Conservation (phyloP, 495 filamentous ascomycete species). For the Neurospora intermedia region DNA sequence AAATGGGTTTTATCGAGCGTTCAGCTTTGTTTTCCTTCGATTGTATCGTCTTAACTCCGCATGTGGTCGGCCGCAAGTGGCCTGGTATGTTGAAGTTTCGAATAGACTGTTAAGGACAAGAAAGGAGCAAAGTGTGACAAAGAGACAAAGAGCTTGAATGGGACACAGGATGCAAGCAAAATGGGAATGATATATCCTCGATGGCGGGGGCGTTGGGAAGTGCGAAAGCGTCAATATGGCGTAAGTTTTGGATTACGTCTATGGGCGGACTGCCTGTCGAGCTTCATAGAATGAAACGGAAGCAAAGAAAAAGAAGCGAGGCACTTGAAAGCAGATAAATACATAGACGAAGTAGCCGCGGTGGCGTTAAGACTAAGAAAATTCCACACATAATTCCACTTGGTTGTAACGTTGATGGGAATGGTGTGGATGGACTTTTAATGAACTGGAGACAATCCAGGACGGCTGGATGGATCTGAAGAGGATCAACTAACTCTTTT, state of each 20-base stretch:
- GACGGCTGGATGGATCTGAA: background rate
- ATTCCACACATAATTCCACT: background rate
- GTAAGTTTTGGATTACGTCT: background rate
- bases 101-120: background rate
- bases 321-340: background rate
- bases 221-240: background rate
- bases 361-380: background rate
- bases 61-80: background rate
- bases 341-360: background rate
- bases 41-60: background rate
- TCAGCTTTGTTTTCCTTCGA: background rate
- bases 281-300: background rate
- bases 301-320: background rate
- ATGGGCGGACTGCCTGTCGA: background rate
- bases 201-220: background rate
- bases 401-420: background rate
- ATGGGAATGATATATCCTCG: background rate
- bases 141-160: background rate
- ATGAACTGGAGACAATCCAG: background rate
- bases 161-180: background rate
- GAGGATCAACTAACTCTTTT: background rate
- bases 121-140: background rate
- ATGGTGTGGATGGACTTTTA: background rate
- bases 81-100: background rate
- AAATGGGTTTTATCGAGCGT: background rate